Conservation (phyloP, 2,329 filamentous ascomycete species). For the Remersonia thermophila region DNA sequence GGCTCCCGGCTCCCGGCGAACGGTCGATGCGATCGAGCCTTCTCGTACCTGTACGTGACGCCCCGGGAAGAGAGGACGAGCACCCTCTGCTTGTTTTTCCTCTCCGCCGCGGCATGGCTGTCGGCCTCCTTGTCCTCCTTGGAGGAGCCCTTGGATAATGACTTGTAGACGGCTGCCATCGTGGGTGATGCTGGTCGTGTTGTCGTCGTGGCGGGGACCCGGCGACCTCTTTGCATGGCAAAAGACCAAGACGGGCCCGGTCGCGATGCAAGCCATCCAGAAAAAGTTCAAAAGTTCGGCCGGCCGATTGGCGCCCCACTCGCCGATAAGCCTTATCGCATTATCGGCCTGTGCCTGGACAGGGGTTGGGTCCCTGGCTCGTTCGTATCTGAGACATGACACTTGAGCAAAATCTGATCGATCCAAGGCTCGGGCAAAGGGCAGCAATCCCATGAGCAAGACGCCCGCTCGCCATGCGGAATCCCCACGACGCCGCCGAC, state of each 20-base stretch:
- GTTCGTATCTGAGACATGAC: neutral
- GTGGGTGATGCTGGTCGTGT: neutral
- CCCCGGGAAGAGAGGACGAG: slow-evolving; percentile 86
- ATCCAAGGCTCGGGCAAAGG: too few relatives aligned
- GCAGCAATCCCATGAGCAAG: too few relatives aligned
- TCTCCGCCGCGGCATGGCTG: slow-evolving; percentile 29
- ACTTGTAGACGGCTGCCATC: slow-evolving; percentile 70
- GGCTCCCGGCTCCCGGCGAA: neutral
- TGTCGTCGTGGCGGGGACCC: slow-evolving; percentile 6
- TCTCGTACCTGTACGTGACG: slow-evolving; percentile 65
- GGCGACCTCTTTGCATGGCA: too few relatives aligned
- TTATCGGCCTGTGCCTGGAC: neutral
- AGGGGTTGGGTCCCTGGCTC: slow-evolving; percentile 1
- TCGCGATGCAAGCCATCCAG: slow-evolving; percentile 1
- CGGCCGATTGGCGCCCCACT: too few relatives aligned
- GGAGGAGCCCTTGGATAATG: slow-evolving; percentile 48
- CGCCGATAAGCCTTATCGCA: slow-evolving; percentile 13
- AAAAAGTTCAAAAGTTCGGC: slow-evolving; percentile 14
- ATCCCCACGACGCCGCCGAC: too few relatives aligned
- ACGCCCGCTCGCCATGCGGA: too few relatives aligned
- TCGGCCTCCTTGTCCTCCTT: slow-evolving; percentile 27
- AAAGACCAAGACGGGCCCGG: too few relatives aligned
- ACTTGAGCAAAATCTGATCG: too few relatives aligned
- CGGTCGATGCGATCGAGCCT: neutral
- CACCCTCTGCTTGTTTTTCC: slow-evolving; percentile 62